Evolutionary conservation across 1,284 basidiomycete genomes (phyloP).

Genomic region (Microbotryomycetes sp.): DNA sequence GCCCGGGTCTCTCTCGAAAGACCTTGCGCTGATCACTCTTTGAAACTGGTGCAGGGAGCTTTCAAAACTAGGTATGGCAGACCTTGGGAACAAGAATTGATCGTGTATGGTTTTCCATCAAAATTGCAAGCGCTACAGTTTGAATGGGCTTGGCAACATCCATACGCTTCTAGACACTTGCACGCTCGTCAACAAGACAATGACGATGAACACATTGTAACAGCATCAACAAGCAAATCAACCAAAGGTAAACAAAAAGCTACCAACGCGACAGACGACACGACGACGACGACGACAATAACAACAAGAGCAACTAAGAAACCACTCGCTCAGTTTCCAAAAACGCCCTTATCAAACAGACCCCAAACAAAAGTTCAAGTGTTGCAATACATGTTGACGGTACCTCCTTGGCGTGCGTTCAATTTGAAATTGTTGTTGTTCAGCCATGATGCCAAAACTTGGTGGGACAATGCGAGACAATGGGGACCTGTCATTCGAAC

Average conservation of each 20-base stretch:
- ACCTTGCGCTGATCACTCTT: not conserved
- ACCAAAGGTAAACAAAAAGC: constrained; percentile 3
- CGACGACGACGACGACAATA: not conserved
- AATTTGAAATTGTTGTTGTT: constrained; percentile 22
- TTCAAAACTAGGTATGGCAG: constrained; percentile 61
- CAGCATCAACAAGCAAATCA: too few relatives aligned
- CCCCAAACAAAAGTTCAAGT: constrained; percentile 40
- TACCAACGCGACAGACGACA: not conserved
- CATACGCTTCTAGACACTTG: constrained; percentile 46
- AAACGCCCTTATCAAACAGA: constrained; percentile 15
- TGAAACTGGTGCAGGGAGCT: constrained; percentile 66
- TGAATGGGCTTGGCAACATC: constrained; percentile 89
- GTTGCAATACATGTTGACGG: constrained; percentile 30
- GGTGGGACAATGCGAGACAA: constrained; percentile 23
- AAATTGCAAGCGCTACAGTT: constrained; percentile 63
- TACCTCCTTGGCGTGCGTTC: constrained; percentile 28
- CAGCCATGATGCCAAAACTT: constrained; percentile 5
- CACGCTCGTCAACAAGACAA: too few relatives aligned
- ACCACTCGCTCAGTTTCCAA: constrained; percentile 30
- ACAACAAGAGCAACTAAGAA: too few relatives aligned
- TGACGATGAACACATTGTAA: too few relatives aligned
- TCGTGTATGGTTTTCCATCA: constrained; percentile 81
- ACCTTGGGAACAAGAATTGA: constrained; percentile 86
- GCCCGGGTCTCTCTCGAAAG: not conserved
- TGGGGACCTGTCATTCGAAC: constrained; percentile 18